Base-by-base conservation (phyloP, 495 filamentous ascomycete genomes). In the Talaromyces liani region DNA sequence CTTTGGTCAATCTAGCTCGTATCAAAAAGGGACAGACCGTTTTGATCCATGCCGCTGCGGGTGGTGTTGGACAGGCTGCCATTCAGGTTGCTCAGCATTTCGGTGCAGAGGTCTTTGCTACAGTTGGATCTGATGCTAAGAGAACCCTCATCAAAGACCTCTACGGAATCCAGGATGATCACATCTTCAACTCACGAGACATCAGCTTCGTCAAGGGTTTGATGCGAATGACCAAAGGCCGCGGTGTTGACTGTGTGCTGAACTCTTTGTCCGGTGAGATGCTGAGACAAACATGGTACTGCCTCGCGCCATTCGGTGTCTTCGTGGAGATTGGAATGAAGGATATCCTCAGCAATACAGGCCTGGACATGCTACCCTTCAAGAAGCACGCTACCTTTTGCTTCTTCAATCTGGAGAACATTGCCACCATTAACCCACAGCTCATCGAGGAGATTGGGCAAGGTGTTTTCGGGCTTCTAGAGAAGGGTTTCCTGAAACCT, bases 11-110 rank as follows among this genome's bases (percentile, higher is more conserved):
- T 9, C 33, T 36, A 12, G 33, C 33, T 9, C 33, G 39, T n/a
- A 10, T 80, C 10, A 24, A 62, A 41, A 53, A 53, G 14, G 75
- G 71, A 39, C 65, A 83, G 55, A 68, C 66, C 0, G 64, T 86
- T 1, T 67, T 86, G 4, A 85, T 86, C 53, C 83, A 85, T 27
- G 72, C 75, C 0, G 87, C 83, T 5, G 78, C 84, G 3, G 83
- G 85, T 31, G 82, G 80, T 1, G 80, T 80, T 5, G 82, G 82
- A 0, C 74, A 84, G 47, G 73, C 79, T 0, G 75, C 74, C 0
- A 75, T 85, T 41, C 76, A 79, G 47, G 61, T 80, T 1, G 75
- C 78, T 4, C 68, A 72, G 31, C 34, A 65, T 6, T 36, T 73
- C 7, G 73, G 71, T 2, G 69, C 72, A 7, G 64, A 64, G 1